A percentile compares a stretch with the other conserved stretches of the same genome.
Evolutionary conservation across 192 early-diverging fungal genomes (phyloP).

Genomic region (Coemansia interrupta): DNA sequence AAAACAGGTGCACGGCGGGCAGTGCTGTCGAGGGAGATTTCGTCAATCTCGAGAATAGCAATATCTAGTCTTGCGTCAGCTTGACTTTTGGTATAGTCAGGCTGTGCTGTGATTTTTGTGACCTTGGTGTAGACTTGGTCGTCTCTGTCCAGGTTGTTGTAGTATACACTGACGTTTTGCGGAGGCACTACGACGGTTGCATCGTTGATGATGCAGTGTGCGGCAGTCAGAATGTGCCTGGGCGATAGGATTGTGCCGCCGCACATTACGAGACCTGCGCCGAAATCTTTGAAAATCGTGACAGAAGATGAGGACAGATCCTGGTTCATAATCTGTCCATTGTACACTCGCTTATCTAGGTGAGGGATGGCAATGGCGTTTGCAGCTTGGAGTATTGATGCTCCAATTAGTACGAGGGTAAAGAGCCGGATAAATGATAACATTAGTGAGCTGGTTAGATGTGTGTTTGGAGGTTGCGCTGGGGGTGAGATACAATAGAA

Average conservation of each 20-base stretch:
- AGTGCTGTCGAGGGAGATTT: conserved; percentile 5
- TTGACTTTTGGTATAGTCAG: conserved; percentile 7
- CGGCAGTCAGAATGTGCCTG: conserved; percentile 33
- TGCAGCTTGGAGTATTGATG: no score
- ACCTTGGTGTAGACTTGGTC: conserved; percentile 14
- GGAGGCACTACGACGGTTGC: neutral
- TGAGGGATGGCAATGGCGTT: no score
- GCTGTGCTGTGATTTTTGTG: conserved; percentile 17
- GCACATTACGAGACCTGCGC: conserved; percentile 9
- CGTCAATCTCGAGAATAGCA: conserved; percentile 29
- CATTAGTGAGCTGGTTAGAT: no score
- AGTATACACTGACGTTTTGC: conserved; percentile 22
- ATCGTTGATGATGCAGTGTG: conserved; percentile 32
- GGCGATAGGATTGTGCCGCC: conserved; percentile 38
- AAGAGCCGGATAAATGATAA: no score
- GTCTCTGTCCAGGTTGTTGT: conserved; percentile 19
- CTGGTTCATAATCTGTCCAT: no score
- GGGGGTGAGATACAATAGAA: neutral
- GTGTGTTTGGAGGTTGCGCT: no score
- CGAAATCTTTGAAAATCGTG: no score
- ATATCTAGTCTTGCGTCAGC: conserved; percentile 20
- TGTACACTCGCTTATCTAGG: no score
- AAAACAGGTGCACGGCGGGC: conserved; percentile 22
- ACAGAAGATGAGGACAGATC: no score
- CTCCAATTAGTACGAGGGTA: no score